Percentiles rank a stretch among this genome's conserved stretches.
These are phyloP conservation scores for Sodiomyces alkalinus DNA, from an alignment of 2,329 filamentous ascomycete species.

Conservation along the genomic window DNA sequence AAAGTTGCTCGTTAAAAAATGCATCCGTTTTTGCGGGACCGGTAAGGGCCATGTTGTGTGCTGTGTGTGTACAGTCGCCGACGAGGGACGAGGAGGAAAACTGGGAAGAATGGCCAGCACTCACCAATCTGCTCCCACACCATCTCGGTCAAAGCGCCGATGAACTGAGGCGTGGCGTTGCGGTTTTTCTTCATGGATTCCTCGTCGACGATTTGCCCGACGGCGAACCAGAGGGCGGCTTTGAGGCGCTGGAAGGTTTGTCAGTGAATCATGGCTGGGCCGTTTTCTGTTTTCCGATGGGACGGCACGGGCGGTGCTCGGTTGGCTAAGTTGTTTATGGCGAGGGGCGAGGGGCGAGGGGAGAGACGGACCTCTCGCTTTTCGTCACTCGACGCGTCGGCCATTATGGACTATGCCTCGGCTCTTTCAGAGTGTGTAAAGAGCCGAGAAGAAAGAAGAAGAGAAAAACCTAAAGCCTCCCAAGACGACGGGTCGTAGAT, in stretches of 20 bases:
- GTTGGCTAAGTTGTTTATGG: neutral
- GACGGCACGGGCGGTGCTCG: too few relatives aligned
- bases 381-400: slow-evolving; percentile 16
- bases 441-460: too few relatives aligned
- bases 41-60: neutral
- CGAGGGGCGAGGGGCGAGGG: too few relatives aligned
- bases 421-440: too few relatives aligned
- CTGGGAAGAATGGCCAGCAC: too few relatives aligned
- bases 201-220: slow-evolving; percentile 80
- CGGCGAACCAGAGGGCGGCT: slow-evolving; percentile 67
- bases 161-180: slow-evolving; percentile 86
- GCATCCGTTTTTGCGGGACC: neutral
- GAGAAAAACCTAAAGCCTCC: too few relatives aligned
- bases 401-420: slow-evolving; percentile 19
- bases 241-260: slow-evolving; percentile 52
- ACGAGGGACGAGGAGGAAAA: neutral
- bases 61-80: neutral
- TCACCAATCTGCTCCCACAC: slow-evolving; percentile 77
- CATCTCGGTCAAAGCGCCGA: slow-evolving; percentile 71
- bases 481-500: too few relatives aligned
- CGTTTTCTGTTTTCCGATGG: too few relatives aligned
- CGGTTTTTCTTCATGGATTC: slow-evolving; percentile 57
- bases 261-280: neutral
- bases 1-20: too few relatives aligned
- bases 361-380: slow-evolving; percentile 18